These are phyloP conservation scores for Colletotrichum destructivum DNA, from an alignment of 2,329 filamentous ascomycete genomes.

Conservation along the genomic window DNA sequence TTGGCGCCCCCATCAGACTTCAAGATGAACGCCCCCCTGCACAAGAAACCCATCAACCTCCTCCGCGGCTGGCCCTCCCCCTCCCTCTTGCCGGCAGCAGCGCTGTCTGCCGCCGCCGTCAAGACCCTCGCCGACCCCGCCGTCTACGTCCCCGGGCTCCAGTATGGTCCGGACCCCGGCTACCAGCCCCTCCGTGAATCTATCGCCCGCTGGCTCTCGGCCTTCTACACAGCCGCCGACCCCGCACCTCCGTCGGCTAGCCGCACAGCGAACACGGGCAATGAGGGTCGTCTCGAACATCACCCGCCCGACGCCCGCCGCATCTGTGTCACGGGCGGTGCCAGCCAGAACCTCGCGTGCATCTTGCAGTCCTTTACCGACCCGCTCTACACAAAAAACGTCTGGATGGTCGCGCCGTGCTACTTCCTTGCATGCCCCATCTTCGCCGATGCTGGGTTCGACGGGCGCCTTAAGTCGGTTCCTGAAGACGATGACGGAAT, in stretches of 20 bases:
- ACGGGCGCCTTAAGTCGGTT: constrained; percentile 75
- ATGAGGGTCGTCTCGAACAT: background rate
- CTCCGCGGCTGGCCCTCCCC: constrained; percentile 78
- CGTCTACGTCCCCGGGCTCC: constrained; percentile 75
- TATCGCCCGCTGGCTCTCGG: constrained; percentile 79
- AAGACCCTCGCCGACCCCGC: constrained; percentile 72
- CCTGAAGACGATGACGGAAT: constrained; percentile 86
- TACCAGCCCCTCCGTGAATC: constrained; percentile 78
- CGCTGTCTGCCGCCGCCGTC: constrained; percentile 73
- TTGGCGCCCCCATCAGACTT: background rate
- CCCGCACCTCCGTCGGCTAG: background rate
- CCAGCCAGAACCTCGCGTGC: constrained; percentile 85
- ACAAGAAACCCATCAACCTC: constrained; percentile 71
- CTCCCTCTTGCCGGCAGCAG: constrained; percentile 74
- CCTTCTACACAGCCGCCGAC: constrained; percentile 66
- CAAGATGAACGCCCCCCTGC: constrained; percentile 27
- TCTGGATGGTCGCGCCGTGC: constrained; percentile 87
- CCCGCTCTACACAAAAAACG: constrained; percentile 78
- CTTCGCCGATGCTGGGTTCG: constrained; percentile 85
- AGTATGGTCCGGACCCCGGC: constrained; percentile 86
- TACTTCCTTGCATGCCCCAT: constrained; percentile 91
- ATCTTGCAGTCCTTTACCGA: constrained; percentile 87
- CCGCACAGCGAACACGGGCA: background rate
- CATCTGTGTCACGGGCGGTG: constrained; percentile 88
- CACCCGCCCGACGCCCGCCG: constrained; percentile 64